Evolutionary conservation across 805 yeast genomes (phyloP).

Genomic region (Lachancea sp.): DNA sequence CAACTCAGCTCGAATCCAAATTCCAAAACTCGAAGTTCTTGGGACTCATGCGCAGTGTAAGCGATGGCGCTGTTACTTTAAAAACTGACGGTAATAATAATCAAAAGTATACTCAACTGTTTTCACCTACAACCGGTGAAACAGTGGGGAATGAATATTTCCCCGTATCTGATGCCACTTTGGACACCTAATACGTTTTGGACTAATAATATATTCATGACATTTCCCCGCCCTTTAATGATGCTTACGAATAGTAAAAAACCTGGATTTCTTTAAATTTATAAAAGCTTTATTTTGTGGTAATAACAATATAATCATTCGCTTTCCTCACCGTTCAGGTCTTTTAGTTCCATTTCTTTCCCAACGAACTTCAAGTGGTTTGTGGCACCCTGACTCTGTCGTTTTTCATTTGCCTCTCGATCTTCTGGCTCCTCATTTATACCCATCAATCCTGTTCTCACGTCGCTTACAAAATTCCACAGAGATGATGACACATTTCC

Average conservation of each 20-base stretch:
- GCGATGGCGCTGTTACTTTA: conserved; percentile 29
- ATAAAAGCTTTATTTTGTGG: background rate
- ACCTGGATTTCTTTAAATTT: background rate
- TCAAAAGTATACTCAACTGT: conserved; percentile 19
- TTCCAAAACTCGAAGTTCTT: conserved; percentile 27
- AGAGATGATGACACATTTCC: conserved; percentile 38
- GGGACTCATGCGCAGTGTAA: conserved; percentile 26
- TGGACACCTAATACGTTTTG: background rate
- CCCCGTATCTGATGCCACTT: conserved; percentile 18
- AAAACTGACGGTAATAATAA: conserved; percentile 12
- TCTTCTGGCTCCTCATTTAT: conserved; percentile 27
- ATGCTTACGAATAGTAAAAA: conserved; percentile 1
- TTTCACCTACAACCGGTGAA: conserved; percentile 22
- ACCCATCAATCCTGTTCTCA: conserved; percentile 38
- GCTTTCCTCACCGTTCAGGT: background rate
- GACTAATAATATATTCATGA: background rate
- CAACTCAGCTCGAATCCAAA: conserved; percentile 15
- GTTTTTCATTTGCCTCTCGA: background rate
- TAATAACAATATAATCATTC: background rate
- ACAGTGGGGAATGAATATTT: conserved; percentile 26
- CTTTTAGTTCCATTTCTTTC: conserved; percentile 4
- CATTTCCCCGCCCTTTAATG: background rate
- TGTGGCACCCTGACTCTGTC: background rate
- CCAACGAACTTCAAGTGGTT: conserved; percentile 3
- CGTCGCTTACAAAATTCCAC: conserved; percentile 48